These are phyloP conservation scores for Meyerozyma sp. DNA, from an alignment of 1,139 yeast species.

Conservation along the genomic window DNA sequence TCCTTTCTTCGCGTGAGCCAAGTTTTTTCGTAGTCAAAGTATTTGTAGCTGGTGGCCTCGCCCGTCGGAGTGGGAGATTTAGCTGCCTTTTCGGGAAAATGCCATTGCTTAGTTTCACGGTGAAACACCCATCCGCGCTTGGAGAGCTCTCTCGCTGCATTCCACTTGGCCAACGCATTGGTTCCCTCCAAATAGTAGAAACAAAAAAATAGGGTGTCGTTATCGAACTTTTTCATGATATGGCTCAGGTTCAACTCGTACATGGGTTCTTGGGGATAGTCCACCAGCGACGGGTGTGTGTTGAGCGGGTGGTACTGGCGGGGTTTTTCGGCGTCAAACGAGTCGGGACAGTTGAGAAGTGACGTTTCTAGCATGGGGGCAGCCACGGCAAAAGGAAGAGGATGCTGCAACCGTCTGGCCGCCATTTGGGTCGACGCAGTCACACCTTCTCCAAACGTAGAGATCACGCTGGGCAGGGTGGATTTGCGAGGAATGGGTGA, in stretches of 20 bases:
- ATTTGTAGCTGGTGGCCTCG: constrained; percentile 42
- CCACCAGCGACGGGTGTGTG: constrained; percentile 87
- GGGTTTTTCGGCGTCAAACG: constrained; percentile 85
- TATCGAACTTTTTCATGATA: constrained; percentile 68
- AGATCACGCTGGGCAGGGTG: constrained; percentile 14
- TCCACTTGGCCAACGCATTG: constrained; percentile 49
- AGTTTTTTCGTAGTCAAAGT: constrained; percentile 84
- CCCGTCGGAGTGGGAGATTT: not conserved
- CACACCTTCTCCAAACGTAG: constrained; percentile 26
- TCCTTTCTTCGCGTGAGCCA: constrained; percentile 86
- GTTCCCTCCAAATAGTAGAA: constrained; percentile 67
- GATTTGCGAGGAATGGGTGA: constrained; percentile 9
- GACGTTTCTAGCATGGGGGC: constrained; percentile 66
- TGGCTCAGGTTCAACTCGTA: constrained; percentile 47
- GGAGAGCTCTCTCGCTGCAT: constrained; percentile 80
- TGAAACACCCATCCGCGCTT: constrained; percentile 88
- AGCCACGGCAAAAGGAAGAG: constrained; percentile 55
- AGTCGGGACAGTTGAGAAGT: constrained; percentile 85
- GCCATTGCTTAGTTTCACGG: constrained; percentile 78
- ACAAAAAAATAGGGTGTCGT: constrained; percentile 86
- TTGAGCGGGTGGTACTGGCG: constrained; percentile 71
- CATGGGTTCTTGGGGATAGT: constrained; percentile 89
- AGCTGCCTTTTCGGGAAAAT: constrained; percentile 45
- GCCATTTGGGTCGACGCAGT: constrained; percentile 26
- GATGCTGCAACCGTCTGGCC: constrained; percentile 35